A percentile compares a stretch with the other conserved stretches of the same genome.
These are phyloP conservation scores for Linnemannia hyalina DNA, from an alignment of 192 early-diverging fungal genomes.

Conservation along the genomic window DNA sequence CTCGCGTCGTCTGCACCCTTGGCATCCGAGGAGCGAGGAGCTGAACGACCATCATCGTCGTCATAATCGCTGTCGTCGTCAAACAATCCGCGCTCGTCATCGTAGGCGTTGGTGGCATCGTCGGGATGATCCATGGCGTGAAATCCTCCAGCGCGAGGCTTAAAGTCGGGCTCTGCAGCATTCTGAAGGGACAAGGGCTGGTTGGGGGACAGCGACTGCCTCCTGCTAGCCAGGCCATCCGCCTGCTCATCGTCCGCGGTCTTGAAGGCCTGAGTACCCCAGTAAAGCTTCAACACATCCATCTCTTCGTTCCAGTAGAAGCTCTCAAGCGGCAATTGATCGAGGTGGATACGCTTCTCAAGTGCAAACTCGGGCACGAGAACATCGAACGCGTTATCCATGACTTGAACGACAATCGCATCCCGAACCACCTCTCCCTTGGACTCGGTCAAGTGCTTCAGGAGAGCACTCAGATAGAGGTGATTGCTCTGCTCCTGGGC, in stretches of 20 bases:
- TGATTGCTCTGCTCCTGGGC: constrained; percentile 77
- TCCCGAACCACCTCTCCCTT: constrained; percentile 65
- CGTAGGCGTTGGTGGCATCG: constrained; percentile 56
- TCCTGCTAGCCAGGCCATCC: constrained; percentile 32
- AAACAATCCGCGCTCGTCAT: constrained; percentile 64
- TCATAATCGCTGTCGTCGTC: constrained; percentile 65
- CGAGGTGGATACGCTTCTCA: constrained; percentile 76
- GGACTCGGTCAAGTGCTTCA: constrained; percentile 63
- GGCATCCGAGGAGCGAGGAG: constrained; percentile 6
- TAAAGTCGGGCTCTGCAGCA: not conserved
- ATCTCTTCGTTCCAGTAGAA: constrained; percentile 53
- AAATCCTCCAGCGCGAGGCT: constrained; percentile 6
- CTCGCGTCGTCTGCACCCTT: constrained; percentile 41
- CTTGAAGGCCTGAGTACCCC: constrained; percentile 62
- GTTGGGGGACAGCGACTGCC: constrained; percentile 7
- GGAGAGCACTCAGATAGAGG: constrained; percentile 76
- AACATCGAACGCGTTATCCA: constrained; percentile 79
- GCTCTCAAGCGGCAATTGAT: constrained; percentile 63
- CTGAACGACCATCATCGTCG: constrained; percentile 39
- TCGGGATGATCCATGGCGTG: constrained; percentile 51
- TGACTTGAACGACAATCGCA: constrained; percentile 77
- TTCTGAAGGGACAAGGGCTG: constrained; percentile 1
- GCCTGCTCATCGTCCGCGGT: constrained; percentile 28
- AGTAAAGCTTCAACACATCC: constrained; percentile 60
- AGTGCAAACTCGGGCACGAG: constrained; percentile 76